A percentile compares a stretch with the other conserved stretches of the same genome.
Conservation (phyloP, 192 early-diverging fungal species). For the Coemansia erecta region DNA sequence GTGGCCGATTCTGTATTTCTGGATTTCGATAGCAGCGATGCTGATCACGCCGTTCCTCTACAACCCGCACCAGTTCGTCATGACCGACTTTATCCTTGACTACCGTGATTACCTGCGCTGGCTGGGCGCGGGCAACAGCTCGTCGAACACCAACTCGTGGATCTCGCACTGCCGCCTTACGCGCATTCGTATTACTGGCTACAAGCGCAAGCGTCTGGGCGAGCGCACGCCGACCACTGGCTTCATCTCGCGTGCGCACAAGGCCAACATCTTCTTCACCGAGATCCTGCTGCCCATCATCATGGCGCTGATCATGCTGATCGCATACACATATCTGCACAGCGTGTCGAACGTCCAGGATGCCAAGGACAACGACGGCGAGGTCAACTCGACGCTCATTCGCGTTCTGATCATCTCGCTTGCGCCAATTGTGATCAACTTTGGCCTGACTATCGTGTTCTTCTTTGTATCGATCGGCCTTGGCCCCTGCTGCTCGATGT, state of each 20-base stretch:
- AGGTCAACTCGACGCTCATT: constrained; percentile 55
- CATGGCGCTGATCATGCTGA: constrained; percentile 60
- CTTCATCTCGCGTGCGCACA: constrained; percentile 66
- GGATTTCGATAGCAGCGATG: constrained; percentile 75
- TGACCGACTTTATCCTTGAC: constrained; percentile 75
- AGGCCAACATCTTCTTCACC: constrained; percentile 64
- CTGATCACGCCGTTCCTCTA: constrained; percentile 81
- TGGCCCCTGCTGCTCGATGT: constrained; percentile 61
- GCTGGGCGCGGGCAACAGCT: constrained; percentile 78
- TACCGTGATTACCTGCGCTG: constrained; percentile 80
- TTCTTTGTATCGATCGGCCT: constrained; percentile 66
- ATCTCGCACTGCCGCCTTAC: constrained; percentile 69
- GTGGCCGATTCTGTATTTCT: constrained; percentile 75
- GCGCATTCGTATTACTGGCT: constrained; percentile 73
- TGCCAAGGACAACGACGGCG: constrained; percentile 27
- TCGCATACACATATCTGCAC: constrained; percentile 67
- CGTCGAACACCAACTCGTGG: constrained; percentile 75
- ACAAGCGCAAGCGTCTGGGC: constrained; percentile 72
- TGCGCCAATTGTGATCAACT: constrained; percentile 69
- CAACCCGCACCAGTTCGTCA: constrained; percentile 87
- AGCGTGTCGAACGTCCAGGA: constrained; percentile 53
- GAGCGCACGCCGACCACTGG: constrained; percentile 63
- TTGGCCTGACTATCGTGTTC: constrained; percentile 59
- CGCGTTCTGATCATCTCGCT: constrained; percentile 64
- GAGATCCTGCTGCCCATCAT: constrained; percentile 71